phyloP scores from a whole-genome alignment of 2,329 filamentous ascomycete genomes.

The Alternaria brassicae region DNA sequence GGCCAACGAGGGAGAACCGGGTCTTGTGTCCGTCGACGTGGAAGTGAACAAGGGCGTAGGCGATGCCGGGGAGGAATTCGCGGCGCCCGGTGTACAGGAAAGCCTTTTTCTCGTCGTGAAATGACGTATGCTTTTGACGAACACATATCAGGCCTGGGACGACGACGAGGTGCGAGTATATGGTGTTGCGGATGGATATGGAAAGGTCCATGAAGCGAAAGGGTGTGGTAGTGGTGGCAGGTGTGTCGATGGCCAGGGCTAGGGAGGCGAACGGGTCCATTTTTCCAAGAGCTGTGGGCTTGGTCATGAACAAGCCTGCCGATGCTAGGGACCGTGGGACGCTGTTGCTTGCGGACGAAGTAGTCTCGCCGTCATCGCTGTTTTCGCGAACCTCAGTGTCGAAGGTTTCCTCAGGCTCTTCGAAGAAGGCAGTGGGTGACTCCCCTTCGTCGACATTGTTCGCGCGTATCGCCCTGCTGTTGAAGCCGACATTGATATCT shows the following conservation, averaged over 20 bases:
- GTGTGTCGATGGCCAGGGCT: not conserved
- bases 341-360: not conserved
- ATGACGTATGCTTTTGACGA: slow-evolving; percentile 34
- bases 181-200: slow-evolving; percentile 22
- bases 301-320: not conserved
- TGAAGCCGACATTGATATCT: not conserved
- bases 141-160: slow-evolving; percentile 35
- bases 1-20: slow-evolving; percentile 22
- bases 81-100: slow-evolving; percentile 29
- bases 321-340: not conserved
- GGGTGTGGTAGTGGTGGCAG: not conserved
- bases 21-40: slow-evolving; percentile 24
- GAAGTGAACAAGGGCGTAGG: slow-evolving; percentile 27
- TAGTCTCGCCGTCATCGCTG: not conserved
- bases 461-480: slow-evolving; percentile 5
- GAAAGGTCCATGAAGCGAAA: slow-evolving; percentile 37
- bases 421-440: slow-evolving; percentile 10
- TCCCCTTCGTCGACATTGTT: slow-evolving; percentile 11
- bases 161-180: slow-evolving; percentile 34
- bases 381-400: slow-evolving; percentile 12
- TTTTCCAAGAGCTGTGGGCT: slow-evolving; percentile 2
- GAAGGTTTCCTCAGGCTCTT: slow-evolving; percentile 15
- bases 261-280: not conserved
- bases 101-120: slow-evolving; percentile 19
- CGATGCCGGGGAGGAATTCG: slow-evolving; percentile 33